Conservation (phyloP, 1,139 yeast genomes). For the Yueomyces sp. region DNA sequence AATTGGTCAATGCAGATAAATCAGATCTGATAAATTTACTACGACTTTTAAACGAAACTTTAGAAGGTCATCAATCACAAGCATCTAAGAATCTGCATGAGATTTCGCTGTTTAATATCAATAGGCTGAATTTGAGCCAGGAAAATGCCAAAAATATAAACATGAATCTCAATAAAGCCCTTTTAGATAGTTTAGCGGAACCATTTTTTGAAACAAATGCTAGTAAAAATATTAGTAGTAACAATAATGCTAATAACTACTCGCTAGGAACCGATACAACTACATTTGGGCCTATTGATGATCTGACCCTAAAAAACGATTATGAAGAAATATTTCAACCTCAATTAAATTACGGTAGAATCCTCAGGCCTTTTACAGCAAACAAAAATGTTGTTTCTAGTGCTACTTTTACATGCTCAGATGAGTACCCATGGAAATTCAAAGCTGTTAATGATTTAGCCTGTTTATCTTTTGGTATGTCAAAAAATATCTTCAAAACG, state of each 20-base stretch:
- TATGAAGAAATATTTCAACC: constrained; percentile 3
- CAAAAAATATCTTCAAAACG: constrained; percentile 48
- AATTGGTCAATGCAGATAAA: constrained; percentile 4
- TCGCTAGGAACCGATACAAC: not conserved
- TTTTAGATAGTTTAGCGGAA: constrained; percentile 58
- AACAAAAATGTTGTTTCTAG: constrained; percentile 61
- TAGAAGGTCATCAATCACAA: constrained; percentile 22
- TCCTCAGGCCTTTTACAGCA: constrained; percentile 47
- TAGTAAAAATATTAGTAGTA: not conserved
- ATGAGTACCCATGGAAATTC: constrained; percentile 67
- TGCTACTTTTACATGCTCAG: constrained; percentile 72
- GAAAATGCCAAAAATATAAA: constrained; percentile 22
- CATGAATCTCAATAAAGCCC: constrained; percentile 33
- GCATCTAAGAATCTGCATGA: constrained; percentile 25
- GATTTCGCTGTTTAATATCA: constrained; percentile 21
- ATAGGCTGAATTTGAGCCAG: constrained; percentile 29
- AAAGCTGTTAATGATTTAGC: constrained; percentile 85
- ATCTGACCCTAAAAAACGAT: not conserved
- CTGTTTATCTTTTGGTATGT: constrained; percentile 74
- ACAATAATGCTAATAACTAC: not conserved
- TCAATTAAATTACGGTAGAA: constrained; percentile 15
- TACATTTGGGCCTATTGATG: not conserved
- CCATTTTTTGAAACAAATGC: constrained; percentile 38
- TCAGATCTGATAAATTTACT: constrained; percentile 13
- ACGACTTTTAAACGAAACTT: constrained; percentile 21